Base-by-base conservation (phyloP, 2,329 filamentous ascomycete species). In the Sporothrix globosa region DNA sequence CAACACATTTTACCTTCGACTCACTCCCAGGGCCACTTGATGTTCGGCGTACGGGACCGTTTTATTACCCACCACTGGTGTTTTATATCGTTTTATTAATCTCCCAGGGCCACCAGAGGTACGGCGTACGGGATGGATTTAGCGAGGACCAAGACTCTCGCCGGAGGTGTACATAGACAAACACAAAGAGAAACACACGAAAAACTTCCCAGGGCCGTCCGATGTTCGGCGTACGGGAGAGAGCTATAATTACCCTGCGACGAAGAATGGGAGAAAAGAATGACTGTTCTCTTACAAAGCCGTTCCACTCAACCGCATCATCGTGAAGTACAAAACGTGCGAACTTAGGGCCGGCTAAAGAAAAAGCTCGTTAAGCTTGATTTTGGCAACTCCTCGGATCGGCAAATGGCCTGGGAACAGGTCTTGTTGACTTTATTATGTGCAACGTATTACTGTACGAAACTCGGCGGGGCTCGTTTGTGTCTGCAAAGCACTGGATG, bases 11-110 rank as follows among this genome's bases (percentile, higher is more conserved):
- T 63, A 10, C 39, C 17, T 68, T 46, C 9, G 39, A 58, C 5
- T 27, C 24, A 27, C 44, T 58, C 53, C 34, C 41, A 68, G 39
- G 53, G 66, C 52, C 46, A 66, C 58, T 50, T 17, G 63, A 66
- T 39, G 63, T 66, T 34, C 63, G 63, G 63, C 63, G 63, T 17
- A 66, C 63, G 63, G 63, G 46, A 39, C 58, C n/a, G 56, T 30
- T 50, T 50, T 48, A 24, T 54, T 54, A 10, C 5, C 19, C 19
- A 52, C 24, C 41, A 44, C 14, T 44, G 41, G 41, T 44, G 41
- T 44, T 44, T 7, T n/a, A 61, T 46, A 27, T 24, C 24, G 19
- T 24, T 53, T 56, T 56, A 30, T 34, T 54, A 30, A 30, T 58
- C 41, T 58, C 53, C 30, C 41, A 68, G 21, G 53, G 52, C 52